Evolutionary conservation across 2,329 filamentous ascomycete species (phyloP).

Genomic region (Beauveria sp.): DNA sequence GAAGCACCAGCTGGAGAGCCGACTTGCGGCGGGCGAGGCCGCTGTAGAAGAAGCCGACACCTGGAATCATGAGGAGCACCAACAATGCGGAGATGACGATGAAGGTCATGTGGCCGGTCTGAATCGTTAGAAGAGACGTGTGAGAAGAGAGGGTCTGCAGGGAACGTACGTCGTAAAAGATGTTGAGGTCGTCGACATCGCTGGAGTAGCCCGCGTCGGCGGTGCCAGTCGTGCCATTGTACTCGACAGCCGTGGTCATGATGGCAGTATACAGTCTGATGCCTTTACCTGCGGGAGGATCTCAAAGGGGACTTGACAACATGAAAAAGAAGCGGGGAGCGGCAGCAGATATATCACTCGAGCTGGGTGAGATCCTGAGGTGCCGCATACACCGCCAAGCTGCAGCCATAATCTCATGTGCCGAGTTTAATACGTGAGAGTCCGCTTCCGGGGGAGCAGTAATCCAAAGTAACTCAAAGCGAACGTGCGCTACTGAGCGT

Average conservation of each 20-base stretch:
- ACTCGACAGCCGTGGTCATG: constrained; percentile 27
- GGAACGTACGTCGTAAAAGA: constrained; percentile 65
- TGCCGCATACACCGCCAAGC: not conserved
- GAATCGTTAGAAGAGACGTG: constrained; percentile 1
- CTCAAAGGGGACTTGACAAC: not conserved
- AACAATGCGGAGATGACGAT: constrained; percentile 69
- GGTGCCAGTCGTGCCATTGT: constrained; percentile 42
- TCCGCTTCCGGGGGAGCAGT: not conserved
- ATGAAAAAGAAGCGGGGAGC: not conserved
- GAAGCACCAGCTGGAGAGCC: constrained; percentile 76
- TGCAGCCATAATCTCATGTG: not conserved
- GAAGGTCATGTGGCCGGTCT: constrained; percentile 80
- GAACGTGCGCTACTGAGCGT: not conserved
- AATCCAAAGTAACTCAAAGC: not conserved
- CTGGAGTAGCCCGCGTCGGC: constrained; percentile 46
- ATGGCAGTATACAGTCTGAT: not conserved
- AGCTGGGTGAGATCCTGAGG: not conserved
- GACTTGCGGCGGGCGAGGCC: constrained; percentile 85
- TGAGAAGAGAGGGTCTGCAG: constrained; percentile 12
- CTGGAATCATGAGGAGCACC: constrained; percentile 87
- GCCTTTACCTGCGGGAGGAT: not conserved
- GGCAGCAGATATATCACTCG: not conserved
- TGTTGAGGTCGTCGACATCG: constrained; percentile 62
- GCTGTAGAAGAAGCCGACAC: constrained; percentile 92
- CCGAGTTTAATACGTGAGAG: not conserved